Base-by-base conservation (phyloP, 2,329 filamentous ascomycete genomes). In the Apiospora phragmitis region DNA sequence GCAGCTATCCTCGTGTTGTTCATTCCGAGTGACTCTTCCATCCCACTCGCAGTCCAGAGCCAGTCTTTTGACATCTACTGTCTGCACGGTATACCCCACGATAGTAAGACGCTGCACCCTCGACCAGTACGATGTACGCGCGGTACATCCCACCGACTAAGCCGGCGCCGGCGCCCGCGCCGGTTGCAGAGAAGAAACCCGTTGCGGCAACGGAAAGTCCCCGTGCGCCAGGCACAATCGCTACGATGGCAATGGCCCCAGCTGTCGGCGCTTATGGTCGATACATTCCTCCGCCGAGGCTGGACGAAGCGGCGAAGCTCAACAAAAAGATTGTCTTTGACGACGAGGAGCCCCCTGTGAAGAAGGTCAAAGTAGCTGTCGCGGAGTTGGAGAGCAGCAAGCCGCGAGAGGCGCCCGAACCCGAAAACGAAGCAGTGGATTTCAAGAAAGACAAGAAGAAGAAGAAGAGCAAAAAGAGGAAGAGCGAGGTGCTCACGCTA, bases 121-220 rank as follows among this genome's bases (percentile, higher is more conserved):
- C 21, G 16, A n/a, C 21, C 9, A n/a, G 4, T n/a, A 69, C 24
- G 51, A 80, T 79, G 78, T 85, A 85, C 74, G 79, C 83, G 65
- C 79, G 84, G 73, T 85, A 86, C 71, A 76, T 85, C 21, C 84
- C 77, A 24, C 74, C 67, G n/a, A 38, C 43, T 21, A 51, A 51
- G 67, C 45, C 67, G 11, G 45, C 43, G 32, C n/a, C 65, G 18
- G 42, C 42, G 26, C 26, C 65, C 6, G 24, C 26, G 14, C 26
- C 42, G 26, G 55, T n/a, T 16, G 5, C 51, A 7, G 51, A 38
- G 18, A n/a, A 5, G 38, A 12, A 12, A 43, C 65, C 38, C 8
- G 14, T 18, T 6, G 9, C 38, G 14, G 18, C n/a, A 14, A 18
- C 32, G 18, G 11, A 26, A 26, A 32, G 29, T 21, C 43, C n/a